Conservation (phyloP, 2,329 filamentous ascomycete genomes). For the Cladosporium sp. region DNA sequence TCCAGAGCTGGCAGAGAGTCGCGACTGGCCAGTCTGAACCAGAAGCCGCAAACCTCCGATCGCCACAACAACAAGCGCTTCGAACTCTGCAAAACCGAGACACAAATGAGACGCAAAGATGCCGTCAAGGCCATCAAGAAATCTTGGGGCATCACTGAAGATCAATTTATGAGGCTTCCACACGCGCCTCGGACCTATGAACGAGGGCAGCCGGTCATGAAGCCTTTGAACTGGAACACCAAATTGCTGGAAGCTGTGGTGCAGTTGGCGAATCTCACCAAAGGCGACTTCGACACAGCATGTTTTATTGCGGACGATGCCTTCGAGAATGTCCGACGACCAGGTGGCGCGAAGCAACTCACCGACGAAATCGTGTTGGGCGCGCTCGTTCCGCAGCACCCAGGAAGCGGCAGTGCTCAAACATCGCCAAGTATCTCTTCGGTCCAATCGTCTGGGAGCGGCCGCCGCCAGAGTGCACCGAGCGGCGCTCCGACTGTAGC, state of each 20-base stretch:
- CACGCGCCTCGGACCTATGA: neutral
- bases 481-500: neutral
- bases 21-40: neutral
- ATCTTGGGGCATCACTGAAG: neutral
- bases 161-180: neutral
- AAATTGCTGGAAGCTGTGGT: neutral
- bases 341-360: neutral
- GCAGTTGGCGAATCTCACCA: neutral
- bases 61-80: neutral
- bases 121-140: neutral
- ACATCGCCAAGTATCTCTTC: neutral
- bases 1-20: neutral
- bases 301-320: neutral
- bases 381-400: neutral
- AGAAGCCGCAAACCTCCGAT: neutral
- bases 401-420: neutral
- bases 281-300: neutral
- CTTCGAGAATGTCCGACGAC: neutral
- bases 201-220: neutral
- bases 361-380: neutral
- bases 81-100: neutral
- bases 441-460: neutral
- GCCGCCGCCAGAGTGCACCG: neutral
- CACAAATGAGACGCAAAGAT: neutral
- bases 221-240: constrained; percentile 2